Conservation (phyloP, 23 red algal genomes). For the Gracilariopsis chorda region DNA sequence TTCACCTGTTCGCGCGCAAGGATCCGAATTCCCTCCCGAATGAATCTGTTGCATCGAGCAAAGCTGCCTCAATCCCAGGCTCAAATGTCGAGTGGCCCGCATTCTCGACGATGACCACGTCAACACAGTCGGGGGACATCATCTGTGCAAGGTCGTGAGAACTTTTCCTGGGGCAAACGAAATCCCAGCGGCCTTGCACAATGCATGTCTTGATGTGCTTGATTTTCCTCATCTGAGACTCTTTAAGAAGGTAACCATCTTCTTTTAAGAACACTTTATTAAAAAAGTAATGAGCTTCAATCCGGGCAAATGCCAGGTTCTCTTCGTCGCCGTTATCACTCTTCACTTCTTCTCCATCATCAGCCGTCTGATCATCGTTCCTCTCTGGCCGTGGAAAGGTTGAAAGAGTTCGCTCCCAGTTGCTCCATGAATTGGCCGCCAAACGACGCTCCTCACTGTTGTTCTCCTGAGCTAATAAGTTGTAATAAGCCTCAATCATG, state of each 20-base stretch:
- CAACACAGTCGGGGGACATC: conserved; percentile 18
- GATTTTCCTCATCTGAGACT: conserved; percentile 59
- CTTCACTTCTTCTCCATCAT: background rate
- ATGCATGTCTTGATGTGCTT: conserved; percentile 51
- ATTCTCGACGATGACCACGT: conserved; percentile 49
- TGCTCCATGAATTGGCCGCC: conserved; percentile 71
- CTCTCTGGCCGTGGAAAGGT: conserved; percentile 10
- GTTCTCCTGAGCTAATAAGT: conserved; percentile 25
- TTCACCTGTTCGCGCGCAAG: background rate
- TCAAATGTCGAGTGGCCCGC: conserved; percentile 84
- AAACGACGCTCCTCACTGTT: conserved; percentile 24
- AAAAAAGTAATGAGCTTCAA: conserved; percentile 83
- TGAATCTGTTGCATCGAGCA: conserved; percentile 37
- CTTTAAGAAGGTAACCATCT: conserved; percentile 62
- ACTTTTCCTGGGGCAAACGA: conserved; percentile 70
- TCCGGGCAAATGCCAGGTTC: conserved; percentile 73
- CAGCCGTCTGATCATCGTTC: background rate
- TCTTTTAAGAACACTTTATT: conserved; percentile 61
- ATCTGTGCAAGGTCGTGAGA: conserved; percentile 49
- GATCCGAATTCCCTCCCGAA: conserved; percentile 17
- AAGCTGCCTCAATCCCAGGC: conserved; percentile 48
- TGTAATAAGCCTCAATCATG: conserved; percentile 52
- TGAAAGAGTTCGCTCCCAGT: conserved; percentile 57
- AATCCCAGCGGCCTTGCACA: conserved; percentile 76
- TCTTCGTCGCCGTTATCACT: conserved; percentile 45